Evolutionary conservation across 202 grass and related monocot species (phyloP).

Genomic region (Panicum hallii): DNA sequence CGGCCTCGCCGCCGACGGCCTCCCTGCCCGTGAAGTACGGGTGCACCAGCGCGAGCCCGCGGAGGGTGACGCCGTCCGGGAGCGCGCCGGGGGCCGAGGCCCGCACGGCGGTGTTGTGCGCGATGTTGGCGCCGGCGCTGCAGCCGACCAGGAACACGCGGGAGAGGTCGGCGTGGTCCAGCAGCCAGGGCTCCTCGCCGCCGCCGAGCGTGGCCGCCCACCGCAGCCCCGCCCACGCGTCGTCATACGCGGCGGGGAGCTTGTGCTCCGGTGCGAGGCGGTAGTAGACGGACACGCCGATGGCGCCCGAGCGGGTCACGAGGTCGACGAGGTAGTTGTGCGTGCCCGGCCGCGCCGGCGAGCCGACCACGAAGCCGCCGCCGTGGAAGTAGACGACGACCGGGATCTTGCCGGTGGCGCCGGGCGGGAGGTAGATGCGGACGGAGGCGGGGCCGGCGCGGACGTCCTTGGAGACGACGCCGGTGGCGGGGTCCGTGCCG

Average conservation of each 20-base stretch:
- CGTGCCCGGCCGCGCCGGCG: slow-evolving; percentile 53
- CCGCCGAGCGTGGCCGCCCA: slow-evolving; percentile 50
- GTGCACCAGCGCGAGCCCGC: slow-evolving; percentile 58
- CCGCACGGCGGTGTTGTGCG: slow-evolving; percentile 67
- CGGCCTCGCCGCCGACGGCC: slow-evolving; percentile 50
- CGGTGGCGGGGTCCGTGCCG: slow-evolving; percentile 51
- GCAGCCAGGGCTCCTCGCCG: slow-evolving; percentile 61
- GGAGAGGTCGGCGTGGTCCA: slow-evolving; percentile 70
- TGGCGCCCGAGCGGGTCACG: slow-evolving; percentile 42
- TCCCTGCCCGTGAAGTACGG: slow-evolving; percentile 69
- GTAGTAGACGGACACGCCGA: slow-evolving; percentile 73
- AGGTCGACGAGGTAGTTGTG: slow-evolving; percentile 67
- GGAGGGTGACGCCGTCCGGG: slow-evolving; percentile 45
- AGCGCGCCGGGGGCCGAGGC: slow-evolving; percentile 37
- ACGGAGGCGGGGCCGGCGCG: slow-evolving; percentile 43
- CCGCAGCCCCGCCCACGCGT: slow-evolving; percentile 56
- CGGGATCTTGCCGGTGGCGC: slow-evolving; percentile 52
- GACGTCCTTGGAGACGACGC: slow-evolving; percentile 70
- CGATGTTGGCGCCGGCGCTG: slow-evolving; percentile 79
- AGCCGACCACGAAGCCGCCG: slow-evolving; percentile 67
- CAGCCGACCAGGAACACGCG: slow-evolving; percentile 65
- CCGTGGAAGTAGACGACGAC: slow-evolving; percentile 75
- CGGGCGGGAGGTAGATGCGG: slow-evolving; percentile 62
- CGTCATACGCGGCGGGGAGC: slow-evolving; percentile 70
- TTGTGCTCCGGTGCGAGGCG: slow-evolving; percentile 71